These are phyloP conservation scores for Quercus rubra DNA, from an alignment of 306 rosid genomes.

Conservation along the genomic window DNA sequence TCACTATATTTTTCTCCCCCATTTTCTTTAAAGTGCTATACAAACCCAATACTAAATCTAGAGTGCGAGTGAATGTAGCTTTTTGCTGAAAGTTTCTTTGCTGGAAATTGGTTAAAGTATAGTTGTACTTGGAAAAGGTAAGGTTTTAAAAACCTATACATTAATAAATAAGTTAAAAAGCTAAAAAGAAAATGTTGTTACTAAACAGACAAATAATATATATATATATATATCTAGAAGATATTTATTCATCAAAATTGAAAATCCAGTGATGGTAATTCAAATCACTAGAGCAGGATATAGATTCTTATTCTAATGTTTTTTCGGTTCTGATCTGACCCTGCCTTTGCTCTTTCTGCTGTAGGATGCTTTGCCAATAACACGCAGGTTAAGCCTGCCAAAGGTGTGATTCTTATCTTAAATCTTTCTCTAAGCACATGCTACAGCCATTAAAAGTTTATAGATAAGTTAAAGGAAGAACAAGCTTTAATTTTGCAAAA, in stretches of 20 bases:
- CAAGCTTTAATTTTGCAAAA: neutral
- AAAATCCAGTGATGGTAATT: neutral
- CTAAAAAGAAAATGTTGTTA: too few relatives aligned
- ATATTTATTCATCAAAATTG: too few relatives aligned
- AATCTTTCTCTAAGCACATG: neutral
- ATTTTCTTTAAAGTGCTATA: neutral
- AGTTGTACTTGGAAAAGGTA: too few relatives aligned
- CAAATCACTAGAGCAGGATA: neutral
- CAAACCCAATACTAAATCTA: neutral
- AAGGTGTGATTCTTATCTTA: conserved; percentile 39
- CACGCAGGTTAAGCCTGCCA: conserved; percentile 28
- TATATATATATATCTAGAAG: too few relatives aligned
- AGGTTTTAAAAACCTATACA: too few relatives aligned
- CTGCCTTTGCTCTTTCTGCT: conserved; percentile 15
- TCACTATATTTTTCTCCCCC: neutral
- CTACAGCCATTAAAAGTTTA: neutral
- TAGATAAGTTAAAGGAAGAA: neutral
- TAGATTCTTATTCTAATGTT: neutral
- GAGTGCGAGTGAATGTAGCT: too few relatives aligned
- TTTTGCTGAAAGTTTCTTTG: too few relatives aligned
- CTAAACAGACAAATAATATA: too few relatives aligned
- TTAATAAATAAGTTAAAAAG: too few relatives aligned
- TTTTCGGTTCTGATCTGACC: conserved; percentile 14
- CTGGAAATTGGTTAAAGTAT: too few relatives aligned
- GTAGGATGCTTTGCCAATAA: conserved; percentile 69